A percentile compares a stretch with the other conserved stretches of the same genome.
Conservation (phyloP, 1,139 yeast genomes). For the Suhomyces coccinellae region DNA sequence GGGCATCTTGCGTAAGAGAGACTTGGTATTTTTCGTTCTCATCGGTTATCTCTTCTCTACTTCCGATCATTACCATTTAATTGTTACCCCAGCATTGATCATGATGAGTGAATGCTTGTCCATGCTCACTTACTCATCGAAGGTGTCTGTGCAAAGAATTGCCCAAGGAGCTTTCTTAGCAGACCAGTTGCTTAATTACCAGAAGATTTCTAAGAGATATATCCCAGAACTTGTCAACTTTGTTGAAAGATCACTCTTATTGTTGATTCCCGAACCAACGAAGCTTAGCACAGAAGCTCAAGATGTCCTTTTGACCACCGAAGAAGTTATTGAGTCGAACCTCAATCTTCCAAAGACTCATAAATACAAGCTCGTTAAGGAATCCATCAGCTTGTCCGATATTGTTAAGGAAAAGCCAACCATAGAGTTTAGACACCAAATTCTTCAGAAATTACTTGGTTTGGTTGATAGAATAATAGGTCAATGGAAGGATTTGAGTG, state of each 20-base stretch:
- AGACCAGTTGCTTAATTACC: constrained; percentile 68
- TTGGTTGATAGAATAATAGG: constrained; percentile 32
- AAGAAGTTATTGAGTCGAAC: constrained; percentile 14
- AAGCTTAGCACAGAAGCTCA: constrained; percentile 11
- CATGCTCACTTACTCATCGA: constrained; percentile 37
- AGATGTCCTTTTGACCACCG: constrained; percentile 10
- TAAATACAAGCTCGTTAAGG: constrained; percentile 8
- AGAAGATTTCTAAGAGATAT: constrained; percentile 74
- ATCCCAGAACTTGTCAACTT: constrained; percentile 76
- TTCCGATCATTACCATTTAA: constrained; percentile 92
- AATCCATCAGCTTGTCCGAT: constrained; percentile 20
- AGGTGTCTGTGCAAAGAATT: constrained; percentile 42
- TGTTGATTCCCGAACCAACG: constrained; percentile 47
- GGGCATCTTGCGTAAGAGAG: constrained; percentile 35
- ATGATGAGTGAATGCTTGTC: constrained; percentile 67
- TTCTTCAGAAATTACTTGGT: constrained; percentile 29
- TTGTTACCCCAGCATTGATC: constrained; percentile 80
- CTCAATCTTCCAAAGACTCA: constrained; percentile 24
- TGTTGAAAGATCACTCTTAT: constrained; percentile 51
- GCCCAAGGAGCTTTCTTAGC: constrained; percentile 58
- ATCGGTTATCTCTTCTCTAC: constrained; percentile 84
- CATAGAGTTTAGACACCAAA: constrained; percentile 26
- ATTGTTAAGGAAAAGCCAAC: constrained; percentile 19
- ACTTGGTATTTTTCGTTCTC: constrained; percentile 65
- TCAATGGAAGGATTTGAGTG: constrained; percentile 65